A percentile compares a stretch with the other conserved stretches of the same genome.
These are phyloP conservation scores for Didymosphaeria variabile DNA, from an alignment of 2,329 filamentous ascomycete genomes.

Conservation along the genomic window DNA sequence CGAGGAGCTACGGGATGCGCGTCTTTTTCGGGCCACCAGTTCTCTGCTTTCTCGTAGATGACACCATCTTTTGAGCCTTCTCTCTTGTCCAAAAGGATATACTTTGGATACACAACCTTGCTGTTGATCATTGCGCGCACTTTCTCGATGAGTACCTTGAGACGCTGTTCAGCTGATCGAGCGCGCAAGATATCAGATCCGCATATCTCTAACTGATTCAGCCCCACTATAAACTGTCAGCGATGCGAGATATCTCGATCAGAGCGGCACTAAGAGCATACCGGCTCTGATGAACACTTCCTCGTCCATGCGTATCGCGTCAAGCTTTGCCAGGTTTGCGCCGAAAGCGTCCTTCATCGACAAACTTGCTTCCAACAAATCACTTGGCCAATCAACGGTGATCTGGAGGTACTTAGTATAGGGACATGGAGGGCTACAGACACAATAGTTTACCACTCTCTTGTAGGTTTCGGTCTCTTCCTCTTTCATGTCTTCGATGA, in stretches of 20 bases:
- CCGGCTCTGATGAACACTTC: conserved; percentile 36
- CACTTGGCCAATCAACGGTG: conserved; percentile 34
- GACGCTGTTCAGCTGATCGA: conserved; percentile 31
- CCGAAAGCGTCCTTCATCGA: conserved; percentile 40
- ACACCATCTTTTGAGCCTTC: conserved; percentile 34
- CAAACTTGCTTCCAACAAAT: conserved; percentile 25
- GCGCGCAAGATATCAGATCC: conserved; percentile 25
- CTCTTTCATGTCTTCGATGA: conserved; percentile 29
- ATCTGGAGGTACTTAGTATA: conserved; percentile 20
- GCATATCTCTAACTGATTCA: conserved; percentile 34
- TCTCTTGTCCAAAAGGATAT: conserved; percentile 37
- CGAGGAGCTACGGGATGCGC: conserved; percentile 32
- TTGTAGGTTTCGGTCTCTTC: not conserved
- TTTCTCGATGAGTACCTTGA: conserved; percentile 33
- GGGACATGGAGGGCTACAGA: not conserved
- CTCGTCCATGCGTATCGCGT: conserved; percentile 36
- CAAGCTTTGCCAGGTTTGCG: conserved; percentile 36
- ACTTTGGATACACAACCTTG: conserved; percentile 13
- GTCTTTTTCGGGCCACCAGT: conserved; percentile 38
- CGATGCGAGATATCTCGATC: conserved; percentile 16
- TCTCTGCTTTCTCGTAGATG: conserved; percentile 23
- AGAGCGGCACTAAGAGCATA: not conserved
- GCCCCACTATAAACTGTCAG: conserved; percentile 3
- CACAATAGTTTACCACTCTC: conserved; percentile 19
- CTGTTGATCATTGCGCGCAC: conserved; percentile 24